A percentile compares a stretch with the other conserved stretches of the same genome.
phyloP scores from a whole-genome alignment of 1,284 basidiomycete genomes.

The Exobasidium cylindrosporum region DNA sequence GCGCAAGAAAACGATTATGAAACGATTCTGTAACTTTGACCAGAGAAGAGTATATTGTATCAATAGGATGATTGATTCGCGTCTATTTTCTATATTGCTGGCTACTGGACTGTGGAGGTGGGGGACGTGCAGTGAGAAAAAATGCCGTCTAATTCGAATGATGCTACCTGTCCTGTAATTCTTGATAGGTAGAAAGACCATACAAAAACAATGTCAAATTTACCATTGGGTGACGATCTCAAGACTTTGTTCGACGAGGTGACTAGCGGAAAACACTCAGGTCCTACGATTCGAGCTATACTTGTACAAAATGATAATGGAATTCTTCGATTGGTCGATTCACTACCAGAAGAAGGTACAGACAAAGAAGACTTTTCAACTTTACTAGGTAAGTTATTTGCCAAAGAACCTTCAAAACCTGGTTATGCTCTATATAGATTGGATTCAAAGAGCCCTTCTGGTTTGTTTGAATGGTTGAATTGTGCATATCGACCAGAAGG shows the following conservation, averaged over 20 bases:
- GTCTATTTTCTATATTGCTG: too few species aligned
- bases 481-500: conserved; percentile 44
- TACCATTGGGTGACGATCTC: conserved; percentile 4
- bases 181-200: too few species aligned
- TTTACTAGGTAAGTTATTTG: conserved; percentile 30
- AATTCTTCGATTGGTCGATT: conserved; percentile 27
- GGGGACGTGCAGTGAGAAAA: too few species aligned
- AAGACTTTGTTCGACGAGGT: conserved; percentile 8
- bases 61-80: too few species aligned
- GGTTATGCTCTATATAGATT: conserved; percentile 44
- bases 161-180: too few species aligned
- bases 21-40: too few species aligned
- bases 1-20: too few species aligned
- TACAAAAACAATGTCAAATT: conserved; percentile 3
- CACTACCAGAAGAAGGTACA: conserved; percentile 20
- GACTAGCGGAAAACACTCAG: conserved; percentile 12
- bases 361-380: conserved; percentile 37
- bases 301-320: conserved; percentile 40
- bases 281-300: conserved; percentile 29
- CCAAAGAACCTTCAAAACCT: conserved; percentile 34
- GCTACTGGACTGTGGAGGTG: too few species aligned
- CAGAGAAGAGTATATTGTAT: too few species aligned
- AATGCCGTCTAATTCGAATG: too few species aligned
- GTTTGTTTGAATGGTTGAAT: conserved; percentile 46
- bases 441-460: conserved; percentile 38